Evolutionary conservation across 208 protist species (phyloP).

Genomic region (Leishmania amazonensis): DNA sequence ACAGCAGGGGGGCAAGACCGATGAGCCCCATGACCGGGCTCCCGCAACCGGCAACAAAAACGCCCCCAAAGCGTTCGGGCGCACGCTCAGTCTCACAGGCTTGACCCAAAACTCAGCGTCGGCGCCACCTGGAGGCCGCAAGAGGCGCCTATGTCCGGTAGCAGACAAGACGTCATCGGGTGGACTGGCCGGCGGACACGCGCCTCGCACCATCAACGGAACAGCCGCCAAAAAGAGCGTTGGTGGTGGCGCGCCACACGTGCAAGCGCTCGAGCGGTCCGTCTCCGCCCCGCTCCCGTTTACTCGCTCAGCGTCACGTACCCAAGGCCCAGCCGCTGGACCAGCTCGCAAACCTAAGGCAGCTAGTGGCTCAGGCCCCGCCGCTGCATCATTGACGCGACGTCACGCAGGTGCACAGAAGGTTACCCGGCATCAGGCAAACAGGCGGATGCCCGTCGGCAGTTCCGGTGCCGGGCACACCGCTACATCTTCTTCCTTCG

Average conservation of each 20-base stretch:
- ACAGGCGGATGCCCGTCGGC: neutral
- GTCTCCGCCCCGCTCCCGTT: conserved; percentile 17
- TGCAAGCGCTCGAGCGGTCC: conserved; percentile 16
- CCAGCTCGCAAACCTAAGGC: neutral
- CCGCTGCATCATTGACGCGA: neutral
- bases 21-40: neutral
- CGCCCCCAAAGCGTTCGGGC: conserved; percentile 11
- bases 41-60: neutral
- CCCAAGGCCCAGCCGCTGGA: neutral
- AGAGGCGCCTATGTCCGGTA: neutral
- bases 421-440: neutral
- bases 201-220: neutral
- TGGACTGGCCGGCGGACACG: neutral
- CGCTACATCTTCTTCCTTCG: neutral
- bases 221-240: neutral
- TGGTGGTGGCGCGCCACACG: neutral
- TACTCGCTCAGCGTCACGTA: conserved; percentile 6
- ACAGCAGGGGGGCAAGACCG: neutral
- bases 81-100: conserved; percentile 24
- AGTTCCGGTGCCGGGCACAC: neutral
- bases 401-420: neutral
- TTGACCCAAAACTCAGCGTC: conserved; percentile 2
- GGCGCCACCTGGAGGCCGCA: neutral
- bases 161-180: neutral
- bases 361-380: neutral